Percentiles rank a stretch among this genome's conserved stretches.
Evolutionary conservation across 805 yeast species (phyloP).

Genomic region (Candida maesae): DNA sequence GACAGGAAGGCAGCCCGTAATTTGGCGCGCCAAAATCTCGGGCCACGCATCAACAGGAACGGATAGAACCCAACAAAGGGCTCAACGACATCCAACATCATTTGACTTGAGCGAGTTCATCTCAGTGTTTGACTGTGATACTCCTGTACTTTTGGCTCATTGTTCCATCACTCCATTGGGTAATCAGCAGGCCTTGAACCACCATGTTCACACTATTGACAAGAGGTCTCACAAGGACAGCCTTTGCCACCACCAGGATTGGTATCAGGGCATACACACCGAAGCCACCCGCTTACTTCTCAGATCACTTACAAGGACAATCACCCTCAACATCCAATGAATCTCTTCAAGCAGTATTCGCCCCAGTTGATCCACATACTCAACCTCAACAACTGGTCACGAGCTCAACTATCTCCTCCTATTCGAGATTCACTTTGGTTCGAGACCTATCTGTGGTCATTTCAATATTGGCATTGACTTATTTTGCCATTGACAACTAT

Average conservation of each 20-base stretch:
- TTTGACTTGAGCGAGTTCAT: too few species aligned
- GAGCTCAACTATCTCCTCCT: background rate
- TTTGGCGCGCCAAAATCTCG: background rate
- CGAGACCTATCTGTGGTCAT: conserved; percentile 40
- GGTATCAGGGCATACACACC: conserved; percentile 4
- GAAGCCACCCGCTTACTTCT: conserved; percentile 22
- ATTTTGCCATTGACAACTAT: conserved; percentile 51
- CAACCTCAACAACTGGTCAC: background rate
- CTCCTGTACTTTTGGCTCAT: too few species aligned
- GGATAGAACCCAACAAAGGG: background rate
- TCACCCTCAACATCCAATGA: conserved; percentile 1
- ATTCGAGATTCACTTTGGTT: conserved; percentile 11
- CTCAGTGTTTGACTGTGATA: too few species aligned
- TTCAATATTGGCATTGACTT: conserved; percentile 41
- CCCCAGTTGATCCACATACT: background rate
- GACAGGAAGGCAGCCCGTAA: too few species aligned
- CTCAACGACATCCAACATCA: background rate
- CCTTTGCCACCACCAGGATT: background rate
- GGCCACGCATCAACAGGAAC: background rate
- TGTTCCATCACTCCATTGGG: too few species aligned
- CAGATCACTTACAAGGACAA: conserved; percentile 20
- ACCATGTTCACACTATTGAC: conserved; percentile 1
- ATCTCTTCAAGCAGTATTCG: conserved; percentile 5
- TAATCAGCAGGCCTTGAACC: too few species aligned
- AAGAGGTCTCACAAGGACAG: background rate